Evolutionary conservation across 331 rosid genomes (phyloP), one percentile per base, ranked within the genome.

Genomic region (Malus hybrid): DNA sequence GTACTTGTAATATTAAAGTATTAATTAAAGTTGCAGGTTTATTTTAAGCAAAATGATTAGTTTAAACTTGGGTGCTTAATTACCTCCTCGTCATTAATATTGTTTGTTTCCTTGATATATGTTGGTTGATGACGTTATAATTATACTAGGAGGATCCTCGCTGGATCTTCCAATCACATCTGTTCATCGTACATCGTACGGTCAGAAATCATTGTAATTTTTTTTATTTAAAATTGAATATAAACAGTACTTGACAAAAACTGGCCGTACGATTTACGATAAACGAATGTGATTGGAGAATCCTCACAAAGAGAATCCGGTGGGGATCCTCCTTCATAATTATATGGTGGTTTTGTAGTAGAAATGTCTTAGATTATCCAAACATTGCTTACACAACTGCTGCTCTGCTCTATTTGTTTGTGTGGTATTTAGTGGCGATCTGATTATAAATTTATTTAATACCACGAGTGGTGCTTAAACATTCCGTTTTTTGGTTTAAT

Each of bases 1-100:
- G 85, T 83, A 83, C 82, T 86, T 86, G 33, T 53, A 72, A 82
- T 56, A 74, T 79, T 72, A 77, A 75, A 69, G 82, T 50, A 48
- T 67, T 70, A 62, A 74, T 80, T 74, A 77, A 75, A 69, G 82
- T 50, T 48, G 71, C 72, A 62, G 80, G 68, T 44, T 82, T 68
- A 50, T 39, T 39, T 39, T 39, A 39, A 39, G 46, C 46, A 39
- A 39, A 39, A 8, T 39, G 76, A 26, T 22, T 32, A 63, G 18
- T 72, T 80, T 39, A 75, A 39, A 46, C 72, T 64, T 30, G 82
- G 64, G 67, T 77, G 65, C 44, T 29, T 11, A 52, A 71, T 76
- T 60, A 22, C 7, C 70, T 60, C 44, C 33, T 62, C 74, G 33
- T 80, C 87, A 76, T 82, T 75, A 71, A 72, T 57, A 24, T 71